A percentile compares a stretch with the other conserved stretches of the same genome.
Evolutionary conservation across 2,329 filamentous ascomycete species (phyloP).

Genomic region (Aaosphaeria arxii): DNA sequence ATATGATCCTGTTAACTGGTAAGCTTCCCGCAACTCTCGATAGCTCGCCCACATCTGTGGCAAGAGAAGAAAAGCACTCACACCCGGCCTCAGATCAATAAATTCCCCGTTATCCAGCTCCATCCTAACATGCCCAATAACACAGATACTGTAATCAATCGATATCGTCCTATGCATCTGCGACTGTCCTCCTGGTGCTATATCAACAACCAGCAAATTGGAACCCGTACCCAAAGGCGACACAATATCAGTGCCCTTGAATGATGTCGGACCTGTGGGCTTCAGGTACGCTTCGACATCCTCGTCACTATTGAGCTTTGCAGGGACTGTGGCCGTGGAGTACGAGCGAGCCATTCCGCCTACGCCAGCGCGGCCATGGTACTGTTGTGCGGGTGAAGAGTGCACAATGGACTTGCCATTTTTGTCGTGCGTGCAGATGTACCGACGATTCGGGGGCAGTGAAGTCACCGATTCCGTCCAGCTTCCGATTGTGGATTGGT

Average conservation of each 20-base stretch:
- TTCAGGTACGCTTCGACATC: constrained; percentile 39
- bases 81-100: constrained; percentile 11
- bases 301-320: constrained; percentile 39
- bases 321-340: constrained; percentile 41
- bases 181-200: constrained; percentile 8
- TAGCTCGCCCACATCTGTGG: not conserved
- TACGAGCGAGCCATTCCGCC: constrained; percentile 12
- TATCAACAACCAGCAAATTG: constrained; percentile 14
- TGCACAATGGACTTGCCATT: constrained; percentile 39
- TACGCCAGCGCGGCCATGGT: constrained; percentile 15
- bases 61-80: constrained; percentile 3
- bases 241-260: constrained; percentile 13
- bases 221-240: constrained; percentile 4
- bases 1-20: constrained; percentile 10
- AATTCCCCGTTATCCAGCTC: constrained; percentile 14
- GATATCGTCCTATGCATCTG: constrained; percentile 6
- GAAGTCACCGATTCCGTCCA: constrained; percentile 6
- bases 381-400: constrained; percentile 16
- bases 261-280: constrained; percentile 2
- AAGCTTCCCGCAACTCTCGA: not conserved
- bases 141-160: constrained; percentile 18
- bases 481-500: constrained; percentile 3
- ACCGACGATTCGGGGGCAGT: constrained; percentile 28
- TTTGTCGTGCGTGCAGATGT: constrained; percentile 33
- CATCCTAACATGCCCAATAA: constrained; percentile 13